phyloP scores from a whole-genome alignment of 352 stramenopile species.

The Globisporangium yorkense region DNA sequence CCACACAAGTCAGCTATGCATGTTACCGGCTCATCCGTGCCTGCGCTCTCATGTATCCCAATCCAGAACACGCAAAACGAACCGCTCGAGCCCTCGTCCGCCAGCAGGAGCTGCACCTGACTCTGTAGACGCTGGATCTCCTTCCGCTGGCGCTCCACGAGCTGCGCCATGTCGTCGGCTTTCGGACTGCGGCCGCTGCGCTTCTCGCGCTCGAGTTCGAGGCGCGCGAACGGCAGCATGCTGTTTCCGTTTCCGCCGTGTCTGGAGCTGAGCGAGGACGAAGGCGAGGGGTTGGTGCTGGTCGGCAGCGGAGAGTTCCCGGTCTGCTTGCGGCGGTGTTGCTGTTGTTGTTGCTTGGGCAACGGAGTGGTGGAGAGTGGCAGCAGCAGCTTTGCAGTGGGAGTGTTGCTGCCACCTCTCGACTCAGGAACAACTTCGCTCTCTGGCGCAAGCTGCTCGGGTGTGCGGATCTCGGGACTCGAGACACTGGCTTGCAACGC shows the following conservation, averaged over 20 bases:
- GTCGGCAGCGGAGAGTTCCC: background rate
- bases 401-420: background rate
- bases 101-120: constrained; percentile 58
- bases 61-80: background rate
- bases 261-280: constrained; percentile 6
- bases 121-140: constrained; percentile 67
- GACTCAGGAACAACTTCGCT: constrained; percentile 6
- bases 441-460: constrained; percentile 15
- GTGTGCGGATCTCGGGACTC: constrained; percentile 24
- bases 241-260: constrained; percentile 8
- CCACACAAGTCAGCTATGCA: background rate
- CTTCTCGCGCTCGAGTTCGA: constrained; percentile 35
- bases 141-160: constrained; percentile 52
- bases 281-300: background rate
- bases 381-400: constrained; percentile 14
- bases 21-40: background rate
- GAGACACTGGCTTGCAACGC: constrained; percentile 23
- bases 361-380: constrained; percentile 22
- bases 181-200: constrained; percentile 18
- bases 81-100: constrained; percentile 19
- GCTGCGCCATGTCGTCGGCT: constrained; percentile 32
- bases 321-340: constrained; percentile 9
- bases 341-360: constrained; percentile 21
- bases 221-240: constrained; percentile 41
- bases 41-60: background rate